Conservation (phyloP, 768 basidiomycete species). For the Lentinula sp. region DNA sequence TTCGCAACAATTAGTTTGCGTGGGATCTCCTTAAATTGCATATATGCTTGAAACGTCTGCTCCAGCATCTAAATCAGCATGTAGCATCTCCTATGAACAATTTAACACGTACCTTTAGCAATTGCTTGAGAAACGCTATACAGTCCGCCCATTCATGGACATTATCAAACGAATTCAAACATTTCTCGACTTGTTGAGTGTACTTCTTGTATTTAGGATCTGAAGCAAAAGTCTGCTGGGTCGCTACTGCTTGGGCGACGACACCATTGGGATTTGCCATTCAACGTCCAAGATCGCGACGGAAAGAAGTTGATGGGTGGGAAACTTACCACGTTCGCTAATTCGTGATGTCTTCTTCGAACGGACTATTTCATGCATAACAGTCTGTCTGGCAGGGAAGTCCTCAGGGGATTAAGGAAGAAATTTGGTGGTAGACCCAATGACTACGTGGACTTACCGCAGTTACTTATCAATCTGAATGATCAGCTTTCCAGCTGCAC, state of each 20-base stretch:
- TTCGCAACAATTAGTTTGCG: constrained; percentile 92
- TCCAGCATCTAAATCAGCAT: neutral
- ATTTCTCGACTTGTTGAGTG: constrained; percentile 86
- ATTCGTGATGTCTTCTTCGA: neutral
- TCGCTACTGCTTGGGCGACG: constrained; percentile 28
- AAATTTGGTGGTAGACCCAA: neutral
- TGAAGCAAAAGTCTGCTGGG: constrained; percentile 53
- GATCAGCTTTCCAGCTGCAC: neutral
- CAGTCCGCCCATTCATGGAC: constrained; percentile 99
- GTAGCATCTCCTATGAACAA: neutral
- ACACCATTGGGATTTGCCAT: constrained; percentile 4
- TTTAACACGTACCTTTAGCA: constrained; percentile 67
- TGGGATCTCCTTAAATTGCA: constrained; percentile 95
- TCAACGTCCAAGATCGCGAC: constrained; percentile 1
- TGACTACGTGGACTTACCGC: neutral
- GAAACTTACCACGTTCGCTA: neutral
- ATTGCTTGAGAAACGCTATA: constrained; percentile 91
- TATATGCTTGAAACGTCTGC: constrained; percentile 89
- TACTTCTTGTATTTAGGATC: constrained; percentile 97
- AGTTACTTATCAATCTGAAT: neutral
- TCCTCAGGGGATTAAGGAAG: neutral
- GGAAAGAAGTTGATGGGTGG: neutral
- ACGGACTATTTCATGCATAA: neutral
- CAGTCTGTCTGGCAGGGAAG: neutral
- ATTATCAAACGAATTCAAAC: constrained; percentile 87